phyloP scores from a whole-genome alignment of 2,329 filamentous ascomycete genomes.

The Aspergillus costaricaensis region DNA sequence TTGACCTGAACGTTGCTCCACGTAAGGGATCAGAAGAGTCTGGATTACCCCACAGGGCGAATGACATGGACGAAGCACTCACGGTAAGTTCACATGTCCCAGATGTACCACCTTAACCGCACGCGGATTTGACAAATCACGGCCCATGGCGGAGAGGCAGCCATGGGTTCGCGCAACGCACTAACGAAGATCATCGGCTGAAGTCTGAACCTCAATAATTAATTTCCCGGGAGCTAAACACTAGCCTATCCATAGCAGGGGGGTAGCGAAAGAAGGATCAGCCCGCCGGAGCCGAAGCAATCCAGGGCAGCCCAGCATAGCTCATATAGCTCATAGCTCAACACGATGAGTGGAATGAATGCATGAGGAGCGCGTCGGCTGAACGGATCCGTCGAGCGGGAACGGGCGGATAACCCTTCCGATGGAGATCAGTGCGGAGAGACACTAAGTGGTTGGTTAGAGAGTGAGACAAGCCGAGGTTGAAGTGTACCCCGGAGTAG shows the following conservation, averaged over 20 bases:
- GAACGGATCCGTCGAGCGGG: slow-evolving; percentile 1
- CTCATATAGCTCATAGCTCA: not conserved
- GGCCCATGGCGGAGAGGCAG: not conserved
- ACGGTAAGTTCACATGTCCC: not conserved
- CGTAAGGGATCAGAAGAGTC: not conserved
- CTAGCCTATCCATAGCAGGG: not conserved
- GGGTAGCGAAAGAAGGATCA: not conserved
- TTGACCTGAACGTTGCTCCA: not conserved
- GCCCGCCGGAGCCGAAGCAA: not conserved
- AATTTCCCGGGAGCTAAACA: not conserved
- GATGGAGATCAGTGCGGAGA: not conserved
- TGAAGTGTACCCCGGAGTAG: not conserved
- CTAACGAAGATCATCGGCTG: not conserved
- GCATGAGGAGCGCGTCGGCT: not conserved
- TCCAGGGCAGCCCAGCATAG: not conserved
- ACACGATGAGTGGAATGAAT: not conserved
- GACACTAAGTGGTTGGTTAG: not conserved
- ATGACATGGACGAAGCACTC: not conserved
- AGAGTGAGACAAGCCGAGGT: not conserved
- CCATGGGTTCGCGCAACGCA: not conserved
- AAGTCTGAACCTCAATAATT: not conserved
- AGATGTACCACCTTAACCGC: not conserved
- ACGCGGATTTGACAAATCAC: not conserved
- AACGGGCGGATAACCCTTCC: not conserved
- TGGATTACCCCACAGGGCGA: not conserved